Conservation (phyloP, 192 early-diverging fungal genomes). For the Pilobolus umbonatus region DNA sequence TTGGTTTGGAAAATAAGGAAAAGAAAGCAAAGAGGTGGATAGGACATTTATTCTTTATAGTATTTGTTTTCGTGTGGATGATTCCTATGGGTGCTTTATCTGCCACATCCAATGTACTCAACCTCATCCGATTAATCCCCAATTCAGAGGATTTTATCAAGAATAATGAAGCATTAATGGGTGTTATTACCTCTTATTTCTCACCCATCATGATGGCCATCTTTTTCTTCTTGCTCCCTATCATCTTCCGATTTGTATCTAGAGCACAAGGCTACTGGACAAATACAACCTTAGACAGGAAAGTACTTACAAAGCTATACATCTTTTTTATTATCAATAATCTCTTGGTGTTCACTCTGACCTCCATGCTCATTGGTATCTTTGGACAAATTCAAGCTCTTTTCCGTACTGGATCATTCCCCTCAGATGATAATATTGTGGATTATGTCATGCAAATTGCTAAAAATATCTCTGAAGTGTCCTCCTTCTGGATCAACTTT, state of each 20-base stretch:
- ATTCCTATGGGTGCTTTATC: constrained; percentile 63
- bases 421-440: not conserved
- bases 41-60: constrained; percentile 42
- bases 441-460: constrained; percentile 28
- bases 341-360: constrained; percentile 60
- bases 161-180: constrained; percentile 45
- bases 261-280: constrained; percentile 69
- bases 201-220: constrained; percentile 60
- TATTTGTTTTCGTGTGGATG: constrained; percentile 60
- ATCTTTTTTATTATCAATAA: constrained; percentile 74
- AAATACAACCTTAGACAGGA: constrained; percentile 61
- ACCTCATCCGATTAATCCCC: constrained; percentile 53
- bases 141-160: constrained; percentile 44
- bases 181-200: constrained; percentile 60
- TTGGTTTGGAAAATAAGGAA: constrained; percentile 45
- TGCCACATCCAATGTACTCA: constrained; percentile 53
- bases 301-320: constrained; percentile 68
- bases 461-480: constrained; percentile 41
- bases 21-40: constrained; percentile 41
- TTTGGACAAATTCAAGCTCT: constrained; percentile 26
- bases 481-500: constrained; percentile 77
- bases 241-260: constrained; percentile 58
- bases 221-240: constrained; percentile 59
- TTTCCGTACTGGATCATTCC: constrained; percentile 8
- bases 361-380: constrained; percentile 29